A percentile compares a stretch with the other conserved stretches of the same genome.
Conservation (phyloP, 306 rosid species). For the Prunus campanulata region DNA sequence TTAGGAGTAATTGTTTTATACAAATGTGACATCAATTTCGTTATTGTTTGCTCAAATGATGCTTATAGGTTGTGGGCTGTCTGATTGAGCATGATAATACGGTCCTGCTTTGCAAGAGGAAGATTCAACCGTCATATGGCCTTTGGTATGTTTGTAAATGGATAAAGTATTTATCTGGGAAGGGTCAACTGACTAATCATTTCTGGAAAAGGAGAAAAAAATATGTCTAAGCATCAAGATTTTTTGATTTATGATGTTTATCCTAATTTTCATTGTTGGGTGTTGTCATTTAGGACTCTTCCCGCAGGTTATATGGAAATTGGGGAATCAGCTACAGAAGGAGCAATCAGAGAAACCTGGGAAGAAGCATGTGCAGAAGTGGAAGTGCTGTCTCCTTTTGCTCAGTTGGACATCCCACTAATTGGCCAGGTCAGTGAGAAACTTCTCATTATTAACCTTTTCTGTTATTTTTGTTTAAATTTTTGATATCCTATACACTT, state of each 20-base stretch:
- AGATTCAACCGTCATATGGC: conserved; percentile 88
- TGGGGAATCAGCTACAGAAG: conserved; percentile 95
- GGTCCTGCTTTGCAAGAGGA: conserved; percentile 97
- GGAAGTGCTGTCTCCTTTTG: conserved; percentile 82
- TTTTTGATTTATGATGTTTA: conserved; percentile 18
- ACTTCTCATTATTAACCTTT: not conserved
- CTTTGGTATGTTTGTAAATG: conserved; percentile 66
- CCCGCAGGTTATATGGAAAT: conserved; percentile 97
- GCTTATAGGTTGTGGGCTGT: conserved; percentile 88
- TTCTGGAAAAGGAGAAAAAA: not conserved
- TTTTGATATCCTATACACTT: conserved; percentile 12
- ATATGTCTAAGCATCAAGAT: not conserved
- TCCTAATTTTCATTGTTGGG: conserved; percentile 22
- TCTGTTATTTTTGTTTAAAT: not conserved
- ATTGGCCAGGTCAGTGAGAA: conserved; percentile 78
- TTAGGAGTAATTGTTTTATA: conserved; percentile 12
- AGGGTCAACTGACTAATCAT: not conserved
- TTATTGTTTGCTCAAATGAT: conserved; percentile 21
- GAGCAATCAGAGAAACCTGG: conserved; percentile 92
- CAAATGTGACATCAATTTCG: conserved; percentile 21
- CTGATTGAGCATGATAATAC: conserved; percentile 73
- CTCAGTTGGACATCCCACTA: conserved; percentile 91
- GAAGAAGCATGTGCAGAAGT: conserved; percentile 98
- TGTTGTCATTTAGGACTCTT: conserved; percentile 67
- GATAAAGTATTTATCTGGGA: not conserved